These are phyloP conservation scores for Naegleria lovaniensis DNA, from an alignment of 208 protist genomes.

Conservation along the genomic window DNA sequence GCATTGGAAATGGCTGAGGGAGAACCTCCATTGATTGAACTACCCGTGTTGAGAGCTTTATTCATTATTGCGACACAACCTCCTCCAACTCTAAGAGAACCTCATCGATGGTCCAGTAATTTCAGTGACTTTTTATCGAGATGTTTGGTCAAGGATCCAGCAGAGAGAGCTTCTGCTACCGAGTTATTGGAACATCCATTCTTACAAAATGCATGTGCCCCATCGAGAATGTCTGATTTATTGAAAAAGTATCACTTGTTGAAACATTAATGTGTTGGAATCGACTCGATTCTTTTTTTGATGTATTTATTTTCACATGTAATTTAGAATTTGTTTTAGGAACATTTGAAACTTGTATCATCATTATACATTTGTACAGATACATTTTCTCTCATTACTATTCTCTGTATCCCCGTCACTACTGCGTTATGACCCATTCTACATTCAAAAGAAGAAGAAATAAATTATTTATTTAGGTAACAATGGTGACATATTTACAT, in stretches of 20 bases:
- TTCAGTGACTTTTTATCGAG: background rate
- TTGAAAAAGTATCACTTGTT: background rate
- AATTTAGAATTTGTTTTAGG: too few relatives aligned
- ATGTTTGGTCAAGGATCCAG: background rate
- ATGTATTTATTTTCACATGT: too few relatives aligned
- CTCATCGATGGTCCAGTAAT: background rate
- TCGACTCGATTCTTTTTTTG: too few relatives aligned
- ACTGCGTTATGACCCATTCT: too few relatives aligned
- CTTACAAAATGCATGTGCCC: background rate
- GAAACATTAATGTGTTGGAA: background rate
- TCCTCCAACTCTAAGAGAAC: background rate
- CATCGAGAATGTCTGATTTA: background rate
- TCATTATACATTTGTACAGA: too few relatives aligned
- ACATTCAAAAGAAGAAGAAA: too few relatives aligned
- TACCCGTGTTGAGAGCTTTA: background rate
- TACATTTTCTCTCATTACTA: too few relatives aligned
- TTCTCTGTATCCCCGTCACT: too few relatives aligned
- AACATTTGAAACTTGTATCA: too few relatives aligned
- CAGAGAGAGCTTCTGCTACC: background rate
- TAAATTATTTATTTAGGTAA: too few relatives aligned
- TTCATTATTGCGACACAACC: background rate
- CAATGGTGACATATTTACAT: too few relatives aligned
- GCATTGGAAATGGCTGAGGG: slow-evolving; percentile 48
- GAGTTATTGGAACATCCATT: slow-evolving; percentile 26
- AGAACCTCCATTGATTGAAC: background rate